Evolutionary conservation across 2,329 filamentous ascomycete species (phyloP), one percentile per base, ranked within the genome.

Genomic region (Fusarium newnesense): DNA sequence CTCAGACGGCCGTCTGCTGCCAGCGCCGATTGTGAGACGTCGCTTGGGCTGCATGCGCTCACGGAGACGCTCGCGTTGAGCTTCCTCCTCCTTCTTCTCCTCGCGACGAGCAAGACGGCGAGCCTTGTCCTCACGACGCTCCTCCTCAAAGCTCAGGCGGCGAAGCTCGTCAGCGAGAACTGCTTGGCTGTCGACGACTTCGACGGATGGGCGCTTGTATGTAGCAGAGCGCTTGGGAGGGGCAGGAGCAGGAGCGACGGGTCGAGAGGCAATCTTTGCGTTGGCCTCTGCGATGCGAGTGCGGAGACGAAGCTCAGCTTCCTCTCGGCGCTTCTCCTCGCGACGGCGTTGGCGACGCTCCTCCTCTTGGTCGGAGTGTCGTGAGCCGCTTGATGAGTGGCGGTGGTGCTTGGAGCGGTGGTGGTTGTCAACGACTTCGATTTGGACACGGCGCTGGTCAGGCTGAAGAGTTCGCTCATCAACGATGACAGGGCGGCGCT

Each of bases 241-340:
- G 12, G 78, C 70, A 9, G 77, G 72, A 15, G 76, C 70, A 46
- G 80, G 80, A 19, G 82, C 79, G 11, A 79, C 68, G 24, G 79
- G 77, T 15, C 85, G 83, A 67, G 74, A 79, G 64, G 81, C 78
- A 60, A 87, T 87, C 63, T 82, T 81, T 37, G 80, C 80, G 60
- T 87, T 87, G 61, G 83, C 83, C 62, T 79, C 79, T 13, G 79
- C 80, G 61, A 86, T 85, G 72, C 81, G 80, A 13, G 75, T 69
- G 36, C 77, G 77, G 6, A 81, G 72, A 39, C 79, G 79, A 10
- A 79, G 69, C 54, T 77, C 75, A 26, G 76, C 66, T 65, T 82
- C 78, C 24, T 78, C 71, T 7, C 47, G 60, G 16, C 67, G 75
- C 58, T 76, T 75, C 64, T 82, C 78, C 58, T 79, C 80, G 21